Conservation (phyloP, 2,329 filamentous ascomycete genomes). For the Plenodomus tracheiphilus region DNA sequence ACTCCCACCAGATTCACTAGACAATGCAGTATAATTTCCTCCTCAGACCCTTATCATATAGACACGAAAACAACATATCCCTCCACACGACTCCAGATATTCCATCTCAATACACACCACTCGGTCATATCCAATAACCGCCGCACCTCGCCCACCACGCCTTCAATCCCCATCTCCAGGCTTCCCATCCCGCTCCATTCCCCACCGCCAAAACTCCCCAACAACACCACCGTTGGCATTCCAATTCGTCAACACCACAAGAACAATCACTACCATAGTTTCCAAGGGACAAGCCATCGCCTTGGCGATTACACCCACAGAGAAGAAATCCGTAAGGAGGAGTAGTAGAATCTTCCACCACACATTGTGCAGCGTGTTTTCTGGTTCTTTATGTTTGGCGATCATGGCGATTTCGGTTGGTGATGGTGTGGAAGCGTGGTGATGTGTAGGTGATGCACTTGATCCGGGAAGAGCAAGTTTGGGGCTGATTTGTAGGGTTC, state of each 20-base stretch:
- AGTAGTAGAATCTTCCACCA: background rate
- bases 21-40: no score
- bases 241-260: background rate
- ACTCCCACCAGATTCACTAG: no score
- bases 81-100: no score
- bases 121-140: no score
- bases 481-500: background rate
- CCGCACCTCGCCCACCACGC: no score
- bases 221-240: background rate
- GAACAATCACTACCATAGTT: background rate
- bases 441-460: no score
- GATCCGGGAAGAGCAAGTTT: no score
- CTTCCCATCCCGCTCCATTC: background rate
- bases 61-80: no score
- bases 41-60: no score
- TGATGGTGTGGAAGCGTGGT: background rate
- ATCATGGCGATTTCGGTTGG: background rate
- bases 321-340: background rate
- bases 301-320: background rate
- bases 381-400: background rate
- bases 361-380: background rate
- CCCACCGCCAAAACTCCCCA: background rate
- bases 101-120: no score
- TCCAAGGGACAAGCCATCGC: background rate
- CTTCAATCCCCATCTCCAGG: background rate